Evolutionary conservation across 2,329 filamentous ascomycete genomes (phyloP).

Genomic region (Cordyceps sp.): DNA sequence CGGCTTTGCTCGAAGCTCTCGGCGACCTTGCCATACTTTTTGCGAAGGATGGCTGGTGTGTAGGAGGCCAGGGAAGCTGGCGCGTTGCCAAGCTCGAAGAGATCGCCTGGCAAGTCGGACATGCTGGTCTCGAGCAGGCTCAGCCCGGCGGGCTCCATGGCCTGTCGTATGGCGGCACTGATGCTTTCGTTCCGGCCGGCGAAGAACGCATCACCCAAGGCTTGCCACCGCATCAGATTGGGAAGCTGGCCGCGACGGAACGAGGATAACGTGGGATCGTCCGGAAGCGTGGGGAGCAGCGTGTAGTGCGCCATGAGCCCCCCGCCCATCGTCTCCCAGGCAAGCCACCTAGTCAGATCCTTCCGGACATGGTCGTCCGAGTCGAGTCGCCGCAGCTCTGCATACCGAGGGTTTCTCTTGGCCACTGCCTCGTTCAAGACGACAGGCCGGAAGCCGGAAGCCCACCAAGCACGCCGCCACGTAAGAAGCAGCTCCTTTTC

Average conservation of each 20-base stretch:
- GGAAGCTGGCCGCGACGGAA: conserved; percentile 64
- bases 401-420: conserved; percentile 65
- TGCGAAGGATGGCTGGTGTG: conserved; percentile 40
- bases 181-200: conserved; percentile 51
- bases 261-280: conserved; percentile 52
- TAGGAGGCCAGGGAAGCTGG: conserved; percentile 66
- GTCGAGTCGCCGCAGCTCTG: conserved; percentile 46
- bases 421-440: conserved; percentile 69
- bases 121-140: conserved; percentile 46
- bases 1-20: conserved; percentile 41
- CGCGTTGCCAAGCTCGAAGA: conserved; percentile 48
- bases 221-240: conserved; percentile 56
- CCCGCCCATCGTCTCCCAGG: conserved; percentile 81
- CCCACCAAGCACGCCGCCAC: conserved; percentile 93
- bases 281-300: conserved; percentile 68
- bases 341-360: conserved; percentile 73
- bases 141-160: conserved; percentile 36
- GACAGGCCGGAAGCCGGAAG: conserved; percentile 74
- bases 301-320: conserved; percentile 66
- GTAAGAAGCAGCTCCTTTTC: conserved; percentile 67
- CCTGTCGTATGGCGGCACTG: conserved; percentile 41
- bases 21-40: conserved; percentile 50
- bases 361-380: conserved; percentile 44
- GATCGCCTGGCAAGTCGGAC: conserved; percentile 38
- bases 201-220: conserved; percentile 55